Percentiles rank a stretch among this genome's conserved stretches.
These are phyloP conservation scores for Suillus subalutaceus DNA, from an alignment of 768 basidiomycete genomes.

Conservation along the genomic window DNA sequence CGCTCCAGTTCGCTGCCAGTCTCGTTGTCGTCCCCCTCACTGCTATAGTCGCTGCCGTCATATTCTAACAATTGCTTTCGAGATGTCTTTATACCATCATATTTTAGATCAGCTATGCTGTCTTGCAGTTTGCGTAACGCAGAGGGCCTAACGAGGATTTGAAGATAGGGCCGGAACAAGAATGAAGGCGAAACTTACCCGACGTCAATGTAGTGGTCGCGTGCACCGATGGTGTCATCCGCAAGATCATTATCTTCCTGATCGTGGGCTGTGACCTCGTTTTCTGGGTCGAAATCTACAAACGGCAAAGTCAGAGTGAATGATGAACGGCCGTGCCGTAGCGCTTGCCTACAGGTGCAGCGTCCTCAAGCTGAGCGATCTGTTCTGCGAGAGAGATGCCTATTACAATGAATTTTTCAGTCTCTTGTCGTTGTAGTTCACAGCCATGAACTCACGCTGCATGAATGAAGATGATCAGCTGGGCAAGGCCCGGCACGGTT, in stretches of 20 bases:
- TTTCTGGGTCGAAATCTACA: slow-evolving; percentile 78
- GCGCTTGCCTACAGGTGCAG: slow-evolving; percentile 65
- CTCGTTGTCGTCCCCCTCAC: slow-evolving; percentile 29
- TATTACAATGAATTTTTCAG: slow-evolving; percentile 17
- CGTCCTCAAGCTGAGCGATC: slow-evolving; percentile 76
- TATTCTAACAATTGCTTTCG: slow-evolving; percentile 56
- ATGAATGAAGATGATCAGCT: slow-evolving; percentile 17
- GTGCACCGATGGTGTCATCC: slow-evolving; percentile 39
- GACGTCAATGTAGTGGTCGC: slow-evolving; percentile 86
- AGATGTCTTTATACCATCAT: slow-evolving; percentile 68
- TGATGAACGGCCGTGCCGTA: slow-evolving; percentile 8
- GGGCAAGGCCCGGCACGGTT: background rate
- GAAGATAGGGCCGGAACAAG: slow-evolving; percentile 7
- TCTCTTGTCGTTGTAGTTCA: slow-evolving; percentile 3
- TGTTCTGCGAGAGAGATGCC: slow-evolving; percentile 75
- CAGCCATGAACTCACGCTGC: slow-evolving; percentile 31
- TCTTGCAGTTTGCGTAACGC: slow-evolving; percentile 65
- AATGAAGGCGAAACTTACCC: slow-evolving; percentile 52
- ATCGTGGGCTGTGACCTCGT: slow-evolving; percentile 49
- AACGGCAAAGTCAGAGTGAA: slow-evolving; percentile 14
- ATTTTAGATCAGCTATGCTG: slow-evolving; percentile 75
- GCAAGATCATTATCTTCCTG: slow-evolving; percentile 38
- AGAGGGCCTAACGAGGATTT: slow-evolving; percentile 56
- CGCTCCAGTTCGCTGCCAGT: slow-evolving; percentile 18
- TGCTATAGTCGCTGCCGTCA: slow-evolving; percentile 23